Evolutionary conservation across 805 yeast species (phyloP), one percentile per base, ranked within the genome.

Genomic region (Pichia ethanolica): DNA sequence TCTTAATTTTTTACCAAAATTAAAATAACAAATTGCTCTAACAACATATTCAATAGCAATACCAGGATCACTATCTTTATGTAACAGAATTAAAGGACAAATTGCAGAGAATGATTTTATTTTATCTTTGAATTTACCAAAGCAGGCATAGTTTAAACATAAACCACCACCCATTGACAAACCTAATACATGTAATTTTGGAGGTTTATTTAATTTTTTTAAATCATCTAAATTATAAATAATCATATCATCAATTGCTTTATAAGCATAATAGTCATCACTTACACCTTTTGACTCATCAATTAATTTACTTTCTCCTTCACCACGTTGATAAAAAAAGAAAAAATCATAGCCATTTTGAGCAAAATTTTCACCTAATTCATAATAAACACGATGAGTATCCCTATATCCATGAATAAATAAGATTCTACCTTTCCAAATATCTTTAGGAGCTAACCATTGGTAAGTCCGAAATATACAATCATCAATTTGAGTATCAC

Each of bases 151-250:
- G 62, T 81, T 82, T 50, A 86, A 66, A 0, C 69, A 70, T 45
- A 86, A 79, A 0, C 84, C 90, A 25, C 91, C 91, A 45, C 95
- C 95, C 90, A 86, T 84, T 9, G 89, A 84, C 55, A 82, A 88
- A 1, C 91, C 89, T 59, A 76, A 69, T 42, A 86, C 59, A 56
- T 70, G 74, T 34, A 84, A 56, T 53, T 75, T 75, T 44, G 56
- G 48, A 7, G 13, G 32, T 51, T 27, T 27, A 12, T 49, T 56
- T 37, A 60, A 42, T 27, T 61, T 32, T 14, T 49, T 46, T 46
- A 65, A 53, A 32, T 70, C 68, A n/a, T 72, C 71, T 27, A 73
- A 57, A 46, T 74, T 74, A 44, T 59, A 60, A 49, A 75, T 68
- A 46, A 82, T 63, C 63, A 86, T 75, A 58, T 70, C 76, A 48